Base-by-base conservation (phyloP, 2,329 filamentous ascomycete genomes). In the Karstenula rhodostoma region DNA sequence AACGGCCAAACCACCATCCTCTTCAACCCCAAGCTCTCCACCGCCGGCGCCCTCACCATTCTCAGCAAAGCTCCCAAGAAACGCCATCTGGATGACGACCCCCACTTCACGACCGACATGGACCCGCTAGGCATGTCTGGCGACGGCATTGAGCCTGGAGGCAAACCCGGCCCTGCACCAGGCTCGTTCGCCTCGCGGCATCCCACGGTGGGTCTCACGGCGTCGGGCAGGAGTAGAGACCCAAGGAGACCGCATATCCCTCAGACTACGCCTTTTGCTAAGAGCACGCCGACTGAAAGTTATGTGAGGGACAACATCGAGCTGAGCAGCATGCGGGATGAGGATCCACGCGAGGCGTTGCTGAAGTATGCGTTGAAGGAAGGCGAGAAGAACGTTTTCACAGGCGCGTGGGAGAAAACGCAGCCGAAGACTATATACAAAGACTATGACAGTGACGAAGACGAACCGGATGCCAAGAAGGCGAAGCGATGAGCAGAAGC, bases 51-150 rank as follows among this genome's bases (percentile, higher is more conserved):
- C 3, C 89, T 93, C 57, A 89, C 92, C 61, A 91, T 98, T 66
- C 93, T 99, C 88, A 94, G 91, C 63, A 92, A 93, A 72, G 93
- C 93, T 0, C 94, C 95, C 2, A 98, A 99, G 82, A 94, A 93
- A 70, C 90, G 94, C 1, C 94, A 99, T 75, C 89, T 99, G 61
- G 95, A 99, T 75, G 95, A 99, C 78, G 93, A 98, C 77, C 89
- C 93, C 0, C 88, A 87, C 60, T 84, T 96, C 35, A 97, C 94
- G 1, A 76, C 75, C 12, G 72, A 75, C 60, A 96, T 91, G 76
- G 93, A 97, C 73, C 87, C 90, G 4, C 83, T 90, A 3, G 94
- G 93, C 15, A 85, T 98, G 60, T 93, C 93, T 0, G 92, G 89
- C 48, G 94, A 98, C 72, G 87, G 89, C 9, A 91, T 96, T 57